A percentile compares a stretch with the other conserved stretches of the same genome.
Evolutionary conservation across 2,329 filamentous ascomycete genomes (phyloP).

Genomic region (Clathrospora elynae): DNA sequence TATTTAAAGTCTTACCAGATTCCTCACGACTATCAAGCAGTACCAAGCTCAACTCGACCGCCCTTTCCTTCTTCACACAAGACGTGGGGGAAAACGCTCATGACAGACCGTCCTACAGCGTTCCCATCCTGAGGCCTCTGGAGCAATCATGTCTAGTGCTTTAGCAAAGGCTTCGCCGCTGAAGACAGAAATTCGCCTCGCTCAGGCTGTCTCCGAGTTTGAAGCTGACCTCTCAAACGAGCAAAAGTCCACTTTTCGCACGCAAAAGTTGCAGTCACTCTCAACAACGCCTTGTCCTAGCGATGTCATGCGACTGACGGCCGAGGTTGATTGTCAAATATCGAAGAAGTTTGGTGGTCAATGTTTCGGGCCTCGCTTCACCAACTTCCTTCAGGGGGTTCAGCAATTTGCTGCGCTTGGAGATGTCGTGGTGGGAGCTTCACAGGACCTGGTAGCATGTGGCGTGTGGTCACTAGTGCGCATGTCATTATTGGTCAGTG

Average conservation of each 20-base stretch:
- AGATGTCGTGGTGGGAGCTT: constrained; percentile 50
- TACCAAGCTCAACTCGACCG: too few relatives aligned
- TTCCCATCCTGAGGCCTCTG: neutral
- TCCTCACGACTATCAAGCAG: too few relatives aligned
- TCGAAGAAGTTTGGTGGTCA: constrained; percentile 21
- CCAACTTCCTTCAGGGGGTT: constrained; percentile 49
- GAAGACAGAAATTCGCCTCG: constrained; percentile 21
- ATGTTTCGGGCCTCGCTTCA: constrained; percentile 52
- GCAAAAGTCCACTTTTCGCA: constrained; percentile 10
- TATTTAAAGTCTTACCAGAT: too few relatives aligned
- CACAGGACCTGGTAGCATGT: constrained; percentile 54
- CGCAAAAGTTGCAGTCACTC: constrained; percentile 3
- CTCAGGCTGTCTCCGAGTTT: constrained; percentile 17
- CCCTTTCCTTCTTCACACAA: too few relatives aligned
- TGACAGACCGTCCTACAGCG: too few relatives aligned
- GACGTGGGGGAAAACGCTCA: too few relatives aligned
- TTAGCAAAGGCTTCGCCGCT: constrained; percentile 10
- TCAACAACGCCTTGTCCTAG: constrained; percentile 1
- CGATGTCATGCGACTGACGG: constrained; percentile 41
- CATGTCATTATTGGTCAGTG: constrained; percentile 50
- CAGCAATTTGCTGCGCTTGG: constrained; percentile 55
- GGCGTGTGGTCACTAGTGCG: constrained; percentile 55
- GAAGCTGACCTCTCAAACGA: constrained; percentile 14
- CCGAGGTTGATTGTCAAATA: constrained; percentile 43
- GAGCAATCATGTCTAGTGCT: constrained; percentile 7